Base-by-base conservation (phyloP, 495 filamentous ascomycete species). In the Hypomontagnella monticulosa region DNA sequence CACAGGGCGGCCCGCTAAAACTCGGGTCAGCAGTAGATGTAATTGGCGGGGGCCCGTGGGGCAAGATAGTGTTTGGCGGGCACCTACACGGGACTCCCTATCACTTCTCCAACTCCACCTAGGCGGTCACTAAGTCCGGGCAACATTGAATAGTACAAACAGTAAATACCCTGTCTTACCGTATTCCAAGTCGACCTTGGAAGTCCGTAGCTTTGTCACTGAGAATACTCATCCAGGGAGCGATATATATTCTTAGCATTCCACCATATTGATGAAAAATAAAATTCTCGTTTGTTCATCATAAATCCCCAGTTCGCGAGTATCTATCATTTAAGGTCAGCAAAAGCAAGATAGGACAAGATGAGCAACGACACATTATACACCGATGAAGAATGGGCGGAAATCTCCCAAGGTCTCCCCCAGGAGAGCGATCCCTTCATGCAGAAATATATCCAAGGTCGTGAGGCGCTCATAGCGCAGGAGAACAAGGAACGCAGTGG, bases 401-500 rank as follows among this genome's bases (percentile, higher is more conserved):
- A 84, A 46, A 62, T 84, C 27, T 71, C 74, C 4, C 68, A 82
- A 38, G 86, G 81, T 10, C 63, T 91, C 0, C 88, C 87, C 0
- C 62, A 72, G 5, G 70, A 79, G 11, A 77, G 79, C 6, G 91
- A 96, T 64, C 85, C 87, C 0, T 91, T 96, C 71, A 85, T 96
- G 40, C 87, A 90, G 54, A 85, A 91, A 61, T 97, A 96, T 69
- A 80, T 94, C 30, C 72, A 84, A 48, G 89, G 90, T 8, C 87
- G 94, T n/a, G 82, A 88, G 53, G 88, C 89, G 7, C 80, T 97
- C 41, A 90, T 96, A 47, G 81, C 78, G 5, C 83, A 94, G 67
- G 95, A 99, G 72, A 87, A 89, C 66, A 89, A 89, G 66, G 85
- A 91, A 60, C 86, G 94, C 44, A 93, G 92, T 76, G 93, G 91